Conservation (phyloP, 495 filamentous ascomycete genomes). For the Amniculicola lignicola region DNA sequence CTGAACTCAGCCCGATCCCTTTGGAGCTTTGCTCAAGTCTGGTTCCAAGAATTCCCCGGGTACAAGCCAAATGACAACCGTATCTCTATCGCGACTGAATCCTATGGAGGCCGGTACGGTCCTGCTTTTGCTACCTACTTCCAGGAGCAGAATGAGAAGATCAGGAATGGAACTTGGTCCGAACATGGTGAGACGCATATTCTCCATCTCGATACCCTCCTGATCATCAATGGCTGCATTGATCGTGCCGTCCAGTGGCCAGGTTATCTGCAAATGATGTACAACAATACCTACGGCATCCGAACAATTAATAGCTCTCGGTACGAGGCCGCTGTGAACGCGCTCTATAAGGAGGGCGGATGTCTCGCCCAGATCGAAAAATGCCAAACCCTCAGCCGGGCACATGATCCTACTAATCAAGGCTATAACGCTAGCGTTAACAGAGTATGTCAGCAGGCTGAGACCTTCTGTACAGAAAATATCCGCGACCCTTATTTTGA, state of each 20-base stretch:
- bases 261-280: slow-evolving; percentile 43
- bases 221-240: slow-evolving; percentile 70
- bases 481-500: slow-evolving; percentile 52
- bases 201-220: slow-evolving; percentile 41
- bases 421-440: slow-evolving; percentile 50
- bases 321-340: slow-evolving; percentile 39
- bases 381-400: slow-evolving; percentile 47
- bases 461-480: slow-evolving; percentile 46
- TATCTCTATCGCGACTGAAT: slow-evolving; percentile 54
- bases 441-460: slow-evolving; percentile 46
- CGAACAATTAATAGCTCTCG: slow-evolving; percentile 39
- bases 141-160: slow-evolving; percentile 37
- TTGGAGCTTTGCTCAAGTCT: slow-evolving; percentile 59
- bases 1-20: slow-evolving; percentile 53
- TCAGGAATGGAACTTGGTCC: slow-evolving; percentile 34
- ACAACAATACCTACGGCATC: slow-evolving; percentile 49
- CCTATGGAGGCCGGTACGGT: slow-evolving; percentile 64
- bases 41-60: slow-evolving; percentile 54
- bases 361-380: slow-evolving; percentile 52
- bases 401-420: slow-evolving; percentile 47
- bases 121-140: slow-evolving; percentile 39
- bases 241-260: slow-evolving; percentile 42
- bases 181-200: slow-evolving; percentile 27
- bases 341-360: slow-evolving; percentile 49
- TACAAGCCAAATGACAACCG: slow-evolving; percentile 55